These are phyloP conservation scores for Kluyveromyces nonfermentans DNA, from an alignment of 805 yeast species.

Conservation along the genomic window DNA sequence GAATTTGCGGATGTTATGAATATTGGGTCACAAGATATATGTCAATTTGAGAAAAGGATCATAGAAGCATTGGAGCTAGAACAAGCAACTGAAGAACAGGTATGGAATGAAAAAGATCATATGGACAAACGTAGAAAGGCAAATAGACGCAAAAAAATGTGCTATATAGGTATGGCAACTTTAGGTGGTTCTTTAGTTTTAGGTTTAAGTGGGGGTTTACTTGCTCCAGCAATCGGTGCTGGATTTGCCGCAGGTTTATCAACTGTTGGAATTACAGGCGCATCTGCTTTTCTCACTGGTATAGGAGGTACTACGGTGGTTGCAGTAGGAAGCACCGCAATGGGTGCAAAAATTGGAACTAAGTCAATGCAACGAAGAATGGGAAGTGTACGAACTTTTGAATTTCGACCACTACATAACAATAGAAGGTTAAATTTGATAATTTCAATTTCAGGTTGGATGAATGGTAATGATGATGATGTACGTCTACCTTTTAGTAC, in stretches of 20 bases:
- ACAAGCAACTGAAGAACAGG: conserved; percentile 60
- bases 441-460: conserved; percentile 94
- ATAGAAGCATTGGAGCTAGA: conserved; percentile 87
- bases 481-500: conserved; percentile 93
- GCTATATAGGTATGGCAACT: conserved; percentile 90
- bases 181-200: conserved; percentile 91
- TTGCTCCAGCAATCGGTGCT: conserved; percentile 98
- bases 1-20: conserved; percentile 55
- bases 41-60: conserved; percentile 82
- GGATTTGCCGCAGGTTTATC: conserved; percentile 96
- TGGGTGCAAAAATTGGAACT: conserved; percentile 85
- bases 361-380: conserved; percentile 78
- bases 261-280: conserved; percentile 91
- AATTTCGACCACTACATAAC: conserved; percentile 85
- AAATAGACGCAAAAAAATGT: conserved; percentile 56
- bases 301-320: conserved; percentile 94
- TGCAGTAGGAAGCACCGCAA: conserved; percentile 81
- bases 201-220: conserved; percentile 88
- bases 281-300: conserved; percentile 87
- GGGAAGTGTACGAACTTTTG: conserved; percentile 91
- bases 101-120: conserved; percentile 63
- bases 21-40: conserved; percentile 56
- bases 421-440: conserved; percentile 81
- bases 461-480: conserved; percentile 91
- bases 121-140: conserved; percentile 63